A percentile compares a stretch with the other conserved stretches of the same genome.
These are phyloP conservation scores for Exophiala phaeomuriformis DNA, from an alignment of 2,329 filamentous ascomycete genomes.

Conservation along the genomic window DNA sequence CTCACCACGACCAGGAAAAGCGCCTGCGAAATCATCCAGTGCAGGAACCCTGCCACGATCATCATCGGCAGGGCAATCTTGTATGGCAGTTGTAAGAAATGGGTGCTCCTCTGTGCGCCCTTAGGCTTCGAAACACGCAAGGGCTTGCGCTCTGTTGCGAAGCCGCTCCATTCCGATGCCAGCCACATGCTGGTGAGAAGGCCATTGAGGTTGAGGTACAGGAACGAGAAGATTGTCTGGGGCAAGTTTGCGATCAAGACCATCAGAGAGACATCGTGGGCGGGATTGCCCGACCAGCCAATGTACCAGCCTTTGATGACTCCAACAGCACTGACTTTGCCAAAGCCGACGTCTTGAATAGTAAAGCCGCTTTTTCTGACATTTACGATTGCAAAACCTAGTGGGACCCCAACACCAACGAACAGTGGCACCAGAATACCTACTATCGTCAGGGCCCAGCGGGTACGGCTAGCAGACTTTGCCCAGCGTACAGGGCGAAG, in stretches of 20 bases:
- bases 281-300: neutral
- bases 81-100: constrained; percentile 38
- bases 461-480: constrained; percentile 13
- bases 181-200: constrained; percentile 42
- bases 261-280: constrained; percentile 6
- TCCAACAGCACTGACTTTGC: constrained; percentile 14
- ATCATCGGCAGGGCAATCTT: constrained; percentile 35
- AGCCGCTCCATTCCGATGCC: constrained; percentile 43
- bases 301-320: constrained; percentile 21
- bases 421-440: constrained; percentile 1
- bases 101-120: constrained; percentile 34
- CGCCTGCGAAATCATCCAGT: constrained; percentile 42
- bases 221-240: constrained; percentile 32
- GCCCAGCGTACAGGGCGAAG: constrained; percentile 11
- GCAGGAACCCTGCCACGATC: constrained; percentile 29
- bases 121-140: constrained; percentile 36
- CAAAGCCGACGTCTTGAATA: constrained; percentile 21
- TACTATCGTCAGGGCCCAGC: constrained; percentile 14
- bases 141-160: constrained; percentile 32
- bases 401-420: constrained; percentile 3
- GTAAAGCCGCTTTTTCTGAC: neutral
- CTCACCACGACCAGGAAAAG: constrained; percentile 37
- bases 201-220: constrained; percentile 34
- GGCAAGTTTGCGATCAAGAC: constrained; percentile 33
- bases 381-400: neutral